These are phyloP conservation scores for Colletotrichum truncatum DNA, from an alignment of 2,329 filamentous ascomycete genomes.

Conservation along the genomic window DNA sequence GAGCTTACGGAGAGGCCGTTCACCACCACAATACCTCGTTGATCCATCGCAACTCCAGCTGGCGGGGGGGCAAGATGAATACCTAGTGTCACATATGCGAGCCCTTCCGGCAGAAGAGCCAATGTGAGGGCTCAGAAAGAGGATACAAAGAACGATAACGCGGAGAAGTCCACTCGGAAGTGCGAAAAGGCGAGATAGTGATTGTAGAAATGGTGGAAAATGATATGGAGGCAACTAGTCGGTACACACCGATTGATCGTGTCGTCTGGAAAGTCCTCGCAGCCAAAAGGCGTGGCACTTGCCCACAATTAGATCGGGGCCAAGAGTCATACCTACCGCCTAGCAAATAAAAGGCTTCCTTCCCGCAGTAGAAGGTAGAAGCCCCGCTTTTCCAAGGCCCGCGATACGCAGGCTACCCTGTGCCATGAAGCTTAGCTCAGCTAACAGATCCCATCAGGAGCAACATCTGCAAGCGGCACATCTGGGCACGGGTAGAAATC, in stretches of 20 bases:
- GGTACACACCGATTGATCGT: background rate
- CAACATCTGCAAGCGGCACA: background rate
- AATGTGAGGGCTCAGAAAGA: background rate
- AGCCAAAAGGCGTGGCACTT: background rate
- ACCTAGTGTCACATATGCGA: background rate
- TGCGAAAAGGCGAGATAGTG: background rate
- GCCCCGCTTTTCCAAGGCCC: background rate
- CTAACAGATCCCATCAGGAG: background rate
- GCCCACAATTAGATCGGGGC: background rate
- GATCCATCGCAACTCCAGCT: too few relatives aligned
- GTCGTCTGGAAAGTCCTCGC: background rate
- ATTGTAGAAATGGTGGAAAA: background rate
- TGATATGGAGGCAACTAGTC: background rate
- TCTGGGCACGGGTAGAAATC: background rate
- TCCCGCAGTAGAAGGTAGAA: background rate
- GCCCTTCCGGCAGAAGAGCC: background rate
- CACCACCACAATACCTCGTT: constrained; percentile 3
- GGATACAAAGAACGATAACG: background rate
- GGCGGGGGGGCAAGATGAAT: too few relatives aligned
- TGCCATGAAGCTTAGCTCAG: background rate
- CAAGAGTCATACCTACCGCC: background rate
- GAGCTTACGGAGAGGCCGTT: constrained; percentile 25
- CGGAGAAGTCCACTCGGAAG: background rate
- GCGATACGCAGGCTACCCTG: background rate
- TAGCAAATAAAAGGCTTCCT: background rate